These are phyloP conservation scores for Colletotrichum costaricense DNA, from an alignment of 2,329 filamentous ascomycete genomes.

Conservation along the genomic window DNA sequence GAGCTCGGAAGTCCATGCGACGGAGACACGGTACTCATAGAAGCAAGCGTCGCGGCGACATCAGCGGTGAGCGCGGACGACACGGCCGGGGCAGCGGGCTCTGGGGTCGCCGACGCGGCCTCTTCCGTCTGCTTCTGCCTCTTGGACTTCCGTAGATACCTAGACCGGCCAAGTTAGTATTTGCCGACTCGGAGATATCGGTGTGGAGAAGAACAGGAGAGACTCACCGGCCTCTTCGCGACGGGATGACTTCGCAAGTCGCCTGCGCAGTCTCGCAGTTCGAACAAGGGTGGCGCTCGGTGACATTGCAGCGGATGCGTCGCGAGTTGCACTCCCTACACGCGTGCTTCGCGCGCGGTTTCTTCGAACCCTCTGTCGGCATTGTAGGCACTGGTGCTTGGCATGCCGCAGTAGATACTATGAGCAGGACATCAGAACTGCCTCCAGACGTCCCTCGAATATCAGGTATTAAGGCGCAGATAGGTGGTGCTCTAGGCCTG, in stretches of 20 bases:
- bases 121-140: conserved; percentile 10
- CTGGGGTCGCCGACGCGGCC: conserved; percentile 4
- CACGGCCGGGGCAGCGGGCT: background rate
- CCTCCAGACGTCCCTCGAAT: background rate
- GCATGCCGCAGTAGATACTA: background rate
- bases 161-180: background rate
- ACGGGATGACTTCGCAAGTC: conserved; percentile 37
- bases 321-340: conserved; percentile 39
- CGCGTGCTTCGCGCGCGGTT: conserved; percentile 38
- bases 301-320: conserved; percentile 38
- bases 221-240: conserved; percentile 32
- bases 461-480: background rate
- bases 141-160: conserved; percentile 35
- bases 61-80: conserved; percentile 12
- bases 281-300: conserved; percentile 36
- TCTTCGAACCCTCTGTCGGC: conserved; percentile 24
- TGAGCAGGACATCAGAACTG: background rate
- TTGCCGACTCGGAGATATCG: too few species aligned
- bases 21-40: conserved; percentile 27
- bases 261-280: conserved; percentile 35
- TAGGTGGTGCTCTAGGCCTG: background rate
- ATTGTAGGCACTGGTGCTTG: background rate
- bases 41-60: conserved; percentile 20
- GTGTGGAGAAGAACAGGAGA: background rate
- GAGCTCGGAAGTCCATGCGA: conserved; percentile 9